Percentiles rank a stretch among this genome's conserved stretches.
Conservation (phyloP, 2,329 filamentous ascomycete species). For the Hypomyces perniciosus region DNA sequence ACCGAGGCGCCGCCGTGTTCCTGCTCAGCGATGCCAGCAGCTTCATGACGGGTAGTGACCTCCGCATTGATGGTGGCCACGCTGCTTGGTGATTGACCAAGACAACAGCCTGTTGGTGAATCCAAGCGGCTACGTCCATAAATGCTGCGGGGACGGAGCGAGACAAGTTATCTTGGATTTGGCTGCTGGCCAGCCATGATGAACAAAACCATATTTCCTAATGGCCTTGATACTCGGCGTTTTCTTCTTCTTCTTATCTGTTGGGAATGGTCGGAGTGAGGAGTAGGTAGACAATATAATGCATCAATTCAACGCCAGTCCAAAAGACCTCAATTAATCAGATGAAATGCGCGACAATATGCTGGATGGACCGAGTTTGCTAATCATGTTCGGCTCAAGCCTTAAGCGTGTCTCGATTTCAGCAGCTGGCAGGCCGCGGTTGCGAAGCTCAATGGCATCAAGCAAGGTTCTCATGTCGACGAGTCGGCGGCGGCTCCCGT, state of each 20-base stretch:
- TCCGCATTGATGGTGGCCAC: conserved; percentile 69
- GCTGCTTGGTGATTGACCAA: conserved; percentile 43
- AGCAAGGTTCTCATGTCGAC: conserved; percentile 42
- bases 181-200: not conserved
- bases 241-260: not conserved
- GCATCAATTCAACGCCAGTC: not conserved
- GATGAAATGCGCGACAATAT: conserved; percentile 33
- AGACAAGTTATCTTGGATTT: not conserved
- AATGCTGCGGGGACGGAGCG: not conserved
- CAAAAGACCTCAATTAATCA: conserved; percentile 9
- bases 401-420: conserved; percentile 43
- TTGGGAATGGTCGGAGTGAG: conserved; percentile 3
- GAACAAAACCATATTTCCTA: not conserved
- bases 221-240: conserved; percentile 1
- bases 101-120: not conserved
- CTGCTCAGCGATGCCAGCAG: conserved; percentile 63
- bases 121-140: not conserved
- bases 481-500: conserved; percentile 34
- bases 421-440: conserved; percentile 29
- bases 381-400: conserved; percentile 41
- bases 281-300: conserved; percentile 3
- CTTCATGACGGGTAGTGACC: conserved; percentile 70
- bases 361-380: conserved; percentile 36
- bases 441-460: conserved; percentile 40
- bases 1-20: conserved; percentile 66